Base-by-base conservation (phyloP, 1,139 yeast genomes). In the Zygosaccharomyces sapae region DNA sequence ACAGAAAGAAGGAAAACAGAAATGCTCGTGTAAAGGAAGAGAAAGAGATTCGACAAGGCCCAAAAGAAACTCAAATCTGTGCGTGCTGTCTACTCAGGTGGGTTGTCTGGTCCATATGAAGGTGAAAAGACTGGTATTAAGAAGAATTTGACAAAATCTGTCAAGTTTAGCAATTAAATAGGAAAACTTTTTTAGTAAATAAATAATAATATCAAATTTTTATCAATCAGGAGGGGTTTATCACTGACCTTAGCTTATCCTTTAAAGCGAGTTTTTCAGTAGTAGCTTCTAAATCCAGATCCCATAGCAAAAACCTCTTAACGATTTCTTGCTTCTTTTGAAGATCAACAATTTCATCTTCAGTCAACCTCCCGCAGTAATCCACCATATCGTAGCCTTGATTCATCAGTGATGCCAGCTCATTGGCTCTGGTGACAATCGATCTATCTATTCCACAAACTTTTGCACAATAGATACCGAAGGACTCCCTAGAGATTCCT, bases 111-210 rank as follows among this genome's bases (percentile, higher is more conserved):
- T 45, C 83, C 96, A 2, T 92, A 94, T 69, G 84, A 78, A 56
- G 98, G 98, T 70, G 98, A 92, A 69, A 77, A 80, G 73, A 89
- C 97, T 20, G 98, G 98, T 86, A 92, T 92, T 68, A 89, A 88
- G 76, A 90, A 92, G 79, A 88, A 89, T 53, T 67, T 92, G 52
- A 78, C 95, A 30, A 81, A 89, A 68, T 83, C 95, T 59, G 90
- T 87, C 64, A 87, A 85, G 68, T 83, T 90, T 59, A 66, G 58
- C 44, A 55, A 53, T 48, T 59, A 53, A 40, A 31, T 16, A 16
- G 13, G 18, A 35, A 8, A 9, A 8, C 12, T 9, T 27, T 2
- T 27, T 27, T 7, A 24, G 2, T 27, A 27, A 27, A n/a, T 2
- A 16, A 16, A 16, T 2, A 16, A 16, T 2, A 27, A 27, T 22